Evolutionary conservation across 1,139 yeast species (phyloP).

Genomic region (Saccharomyces hybrid): DNA sequence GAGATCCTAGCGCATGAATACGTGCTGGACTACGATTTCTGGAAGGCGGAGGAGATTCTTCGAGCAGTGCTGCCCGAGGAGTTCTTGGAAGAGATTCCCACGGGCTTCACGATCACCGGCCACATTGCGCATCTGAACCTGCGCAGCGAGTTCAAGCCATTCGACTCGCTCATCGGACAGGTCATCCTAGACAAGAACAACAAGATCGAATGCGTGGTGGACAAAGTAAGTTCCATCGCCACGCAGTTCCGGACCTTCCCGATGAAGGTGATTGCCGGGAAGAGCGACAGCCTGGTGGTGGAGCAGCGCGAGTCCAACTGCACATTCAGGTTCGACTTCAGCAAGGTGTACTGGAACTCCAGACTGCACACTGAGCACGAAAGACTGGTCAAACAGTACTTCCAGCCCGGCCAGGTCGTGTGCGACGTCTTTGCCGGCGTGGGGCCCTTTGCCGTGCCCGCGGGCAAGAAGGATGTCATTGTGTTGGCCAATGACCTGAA

Average conservation of each 20-base stretch:
- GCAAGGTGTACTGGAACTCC: conserved; percentile 96
- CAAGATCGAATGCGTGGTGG: conserved; percentile 82
- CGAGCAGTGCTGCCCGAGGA: conserved; percentile 69
- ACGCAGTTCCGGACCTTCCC: conserved; percentile 84
- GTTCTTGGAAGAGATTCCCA: conserved; percentile 65
- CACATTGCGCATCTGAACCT: conserved; percentile 92
- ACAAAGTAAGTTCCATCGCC: conserved; percentile 80
- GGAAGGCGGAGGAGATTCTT: conserved; percentile 85
- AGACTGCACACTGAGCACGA: conserved; percentile 91
- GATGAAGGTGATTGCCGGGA: conserved; percentile 91
- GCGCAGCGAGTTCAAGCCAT: conserved; percentile 79
- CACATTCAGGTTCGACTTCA: conserved; percentile 76
- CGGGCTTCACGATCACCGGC: conserved; percentile 90
- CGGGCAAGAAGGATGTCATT: conserved; percentile 72
- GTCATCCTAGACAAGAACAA: conserved; percentile 82
- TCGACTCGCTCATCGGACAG: conserved; percentile 74
- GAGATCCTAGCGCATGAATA: conserved; percentile 48
- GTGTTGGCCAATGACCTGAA: conserved; percentile 91
- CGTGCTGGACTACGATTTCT: conserved; percentile 60
- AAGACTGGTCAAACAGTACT: conserved; percentile 52
- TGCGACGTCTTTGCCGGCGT: conserved; percentile 98
- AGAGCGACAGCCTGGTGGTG: conserved; percentile 48
- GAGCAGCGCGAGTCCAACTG: conserved; percentile 89
- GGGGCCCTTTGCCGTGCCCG: conserved; percentile 96
- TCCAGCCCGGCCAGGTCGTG: conserved; percentile 61